phyloP scores from a whole-genome alignment of 2,329 filamentous ascomycete species.

The Colletotrichum abscissum region DNA sequence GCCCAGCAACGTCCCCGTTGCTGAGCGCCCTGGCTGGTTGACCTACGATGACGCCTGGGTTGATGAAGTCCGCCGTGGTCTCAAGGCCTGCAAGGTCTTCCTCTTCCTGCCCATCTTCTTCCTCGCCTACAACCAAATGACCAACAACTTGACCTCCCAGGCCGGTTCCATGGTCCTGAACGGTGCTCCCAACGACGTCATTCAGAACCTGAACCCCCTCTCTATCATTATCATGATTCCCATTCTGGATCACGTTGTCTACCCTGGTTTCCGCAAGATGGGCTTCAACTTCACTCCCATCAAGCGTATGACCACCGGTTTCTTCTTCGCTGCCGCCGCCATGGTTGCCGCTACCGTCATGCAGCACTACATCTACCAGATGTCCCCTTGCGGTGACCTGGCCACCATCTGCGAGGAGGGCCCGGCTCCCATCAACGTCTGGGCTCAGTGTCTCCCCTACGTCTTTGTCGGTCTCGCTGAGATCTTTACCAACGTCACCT shows the following conservation, averaged over 20 bases:
- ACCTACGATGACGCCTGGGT: slow-evolving; percentile 87
- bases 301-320: slow-evolving; percentile 79
- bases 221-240: slow-evolving; percentile 81
- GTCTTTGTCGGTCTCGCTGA: slow-evolving; percentile 63
- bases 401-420: slow-evolving; percentile 61
- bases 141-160: slow-evolving; percentile 71
- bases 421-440: slow-evolving; percentile 73
- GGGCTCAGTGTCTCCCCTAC: slow-evolving; percentile 65
- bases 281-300: slow-evolving; percentile 78
- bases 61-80: slow-evolving; percentile 78
- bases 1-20: slow-evolving; percentile 69
- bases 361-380: slow-evolving; percentile 73
- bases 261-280: slow-evolving; percentile 73
- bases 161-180: slow-evolving; percentile 74
- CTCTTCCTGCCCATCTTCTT: slow-evolving; percentile 75
- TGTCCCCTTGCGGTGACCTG: slow-evolving; percentile 68
- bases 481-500: slow-evolving; percentile 67
- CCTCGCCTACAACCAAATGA: slow-evolving; percentile 70
- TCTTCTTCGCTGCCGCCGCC: slow-evolving; percentile 71
- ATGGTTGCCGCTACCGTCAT: slow-evolving; percentile 69
- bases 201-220: slow-evolving; percentile 81
- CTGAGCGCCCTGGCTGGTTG: slow-evolving; percentile 76
- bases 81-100: slow-evolving; percentile 78
- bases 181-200: slow-evolving; percentile 81
- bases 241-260: slow-evolving; percentile 75